Conservation (phyloP, 495 filamentous ascomycete species). For the Neurospora tetrasperma region DNA sequence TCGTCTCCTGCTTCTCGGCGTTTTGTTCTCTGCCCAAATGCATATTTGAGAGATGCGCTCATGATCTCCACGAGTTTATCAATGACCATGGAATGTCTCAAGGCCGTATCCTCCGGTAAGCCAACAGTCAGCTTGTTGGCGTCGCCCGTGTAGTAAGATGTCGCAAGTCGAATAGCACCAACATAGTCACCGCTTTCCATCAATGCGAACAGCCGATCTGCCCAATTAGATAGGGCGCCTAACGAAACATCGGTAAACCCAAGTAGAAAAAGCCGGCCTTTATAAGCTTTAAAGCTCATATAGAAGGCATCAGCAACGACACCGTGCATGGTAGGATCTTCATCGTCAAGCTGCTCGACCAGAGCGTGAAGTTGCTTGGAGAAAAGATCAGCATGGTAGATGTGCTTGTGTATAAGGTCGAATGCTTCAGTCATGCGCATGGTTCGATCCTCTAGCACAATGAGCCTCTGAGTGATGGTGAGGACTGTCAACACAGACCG, state of each 20-base stretch:
- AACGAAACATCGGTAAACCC: slow-evolving; percentile 85
- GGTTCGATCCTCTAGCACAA: slow-evolving; percentile 82
- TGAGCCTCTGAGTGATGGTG: slow-evolving; percentile 83
- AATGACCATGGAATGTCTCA: slow-evolving; percentile 71
- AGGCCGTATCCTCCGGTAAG: slow-evolving; percentile 69
- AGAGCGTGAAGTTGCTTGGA: slow-evolving; percentile 68
- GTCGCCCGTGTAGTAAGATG: slow-evolving; percentile 80
- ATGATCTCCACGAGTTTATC: slow-evolving; percentile 93
- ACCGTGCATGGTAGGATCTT: slow-evolving; percentile 83
- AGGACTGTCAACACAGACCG: slow-evolving; percentile 84
- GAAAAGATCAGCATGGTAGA: slow-evolving; percentile 85
- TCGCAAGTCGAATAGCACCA: slow-evolving; percentile 79
- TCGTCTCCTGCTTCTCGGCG: slow-evolving; percentile 45
- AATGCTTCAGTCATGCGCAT: slow-evolving; percentile 90
- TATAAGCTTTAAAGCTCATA: slow-evolving; percentile 94
- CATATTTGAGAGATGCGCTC: slow-evolving; percentile 83
- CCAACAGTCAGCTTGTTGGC: slow-evolving; percentile 88
- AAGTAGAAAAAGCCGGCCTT: slow-evolving; percentile 83
- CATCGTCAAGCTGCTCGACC: slow-evolving; percentile 81
- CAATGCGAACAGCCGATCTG: slow-evolving; percentile 87
- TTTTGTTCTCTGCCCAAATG: slow-evolving; percentile 52
- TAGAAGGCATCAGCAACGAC: slow-evolving; percentile 96
- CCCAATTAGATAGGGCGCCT: slow-evolving; percentile 92
- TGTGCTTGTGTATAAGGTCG: slow-evolving; percentile 82
- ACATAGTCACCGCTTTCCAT: slow-evolving; percentile 96